Base-by-base conservation (phyloP, 192 early-diverging fungal genomes). In the Coemansia interrupta region DNA sequence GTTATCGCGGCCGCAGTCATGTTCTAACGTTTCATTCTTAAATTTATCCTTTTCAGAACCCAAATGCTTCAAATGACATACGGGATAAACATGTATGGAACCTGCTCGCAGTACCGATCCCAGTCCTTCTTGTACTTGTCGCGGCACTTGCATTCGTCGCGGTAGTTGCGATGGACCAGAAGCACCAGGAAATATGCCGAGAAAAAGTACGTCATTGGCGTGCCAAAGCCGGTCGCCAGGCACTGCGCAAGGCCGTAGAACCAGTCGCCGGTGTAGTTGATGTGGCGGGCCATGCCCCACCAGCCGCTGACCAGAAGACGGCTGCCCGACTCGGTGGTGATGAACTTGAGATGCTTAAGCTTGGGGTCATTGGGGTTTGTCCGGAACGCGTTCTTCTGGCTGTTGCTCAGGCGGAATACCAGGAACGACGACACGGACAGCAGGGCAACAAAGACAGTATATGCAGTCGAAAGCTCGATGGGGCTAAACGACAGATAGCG, bases 261-360 rank as follows among this genome's bases (percentile, higher is more conserved):
- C 94, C 93, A 98, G 82, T 98, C 96, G 39, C 94, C 91, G 17
- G 87, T 81, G 74, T 98, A 98, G 71, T 98, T 98, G 67, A 96
- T 89, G 48, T 98, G 91, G 38, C 96, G 85, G 12, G 96, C 87
- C 55, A 84, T 68, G 5, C 94, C 94, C 96, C 96, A 98, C 96
- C 94, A 98, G 18, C 96, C 92, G 54, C 79, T 84, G 56, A 85
- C 80, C 41, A 98, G 76, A 50, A 98, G 81, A 53, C 81, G 83
- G 54, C 85, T 87, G 49, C 96, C 96, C 10, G 84, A 49, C 63
- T 86, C 78, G 11, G 96, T 98, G 36, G 85, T 81, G 36, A 98
- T 90, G 66, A 84, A 98, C 66, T 88, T 86, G 49, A 95, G 78
- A 57, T 94, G 85, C 74, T 81, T 80, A 54, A 88, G 61, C 2